Evolutionary conservation across 108 stramenopile genomes (phyloP).

Genomic region (Asterionellopsis glacialis): DNA sequence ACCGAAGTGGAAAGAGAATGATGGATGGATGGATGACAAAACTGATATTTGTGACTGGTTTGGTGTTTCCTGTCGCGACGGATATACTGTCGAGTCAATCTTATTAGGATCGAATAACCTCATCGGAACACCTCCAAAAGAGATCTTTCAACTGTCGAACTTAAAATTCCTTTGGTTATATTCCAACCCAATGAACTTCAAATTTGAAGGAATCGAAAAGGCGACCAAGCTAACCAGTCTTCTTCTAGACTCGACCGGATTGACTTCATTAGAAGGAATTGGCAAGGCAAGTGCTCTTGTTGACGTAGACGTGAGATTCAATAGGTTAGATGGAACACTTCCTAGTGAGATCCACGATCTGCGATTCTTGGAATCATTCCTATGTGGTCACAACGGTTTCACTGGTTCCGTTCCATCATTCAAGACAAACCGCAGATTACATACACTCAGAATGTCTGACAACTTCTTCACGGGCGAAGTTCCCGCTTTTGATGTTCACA

Average conservation of each 20-base stretch:
- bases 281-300: conserved; percentile 46
- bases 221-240: conserved; percentile 60
- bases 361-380: conserved; percentile 39
- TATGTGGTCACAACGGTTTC: conserved; percentile 25
- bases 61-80: conserved; percentile 66
- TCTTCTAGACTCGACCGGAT: conserved; percentile 69
- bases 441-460: conserved; percentile 13
- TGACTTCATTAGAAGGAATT: conserved; percentile 60
- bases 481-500: conserved; percentile 25
- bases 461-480: conserved; percentile 42
- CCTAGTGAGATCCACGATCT: conserved; percentile 48
- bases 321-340: conserved; percentile 52
- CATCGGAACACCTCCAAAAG: conserved; percentile 60
- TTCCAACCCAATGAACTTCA: conserved; percentile 73
- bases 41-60: conserved; percentile 68
- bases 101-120: conserved; percentile 71
- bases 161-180: conserved; percentile 72
- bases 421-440: conserved; percentile 20
- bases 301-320: conserved; percentile 78
- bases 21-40: conserved; percentile 59
- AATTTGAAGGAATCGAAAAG: conserved; percentile 70
- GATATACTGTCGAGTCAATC: conserved; percentile 54
- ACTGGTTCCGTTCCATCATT: conserved; percentile 32
- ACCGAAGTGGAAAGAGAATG: conserved; percentile 35
- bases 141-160: conserved; percentile 66